Conservation (phyloP, 441 rosid species). For the Dalechampia spathulata region DNA sequence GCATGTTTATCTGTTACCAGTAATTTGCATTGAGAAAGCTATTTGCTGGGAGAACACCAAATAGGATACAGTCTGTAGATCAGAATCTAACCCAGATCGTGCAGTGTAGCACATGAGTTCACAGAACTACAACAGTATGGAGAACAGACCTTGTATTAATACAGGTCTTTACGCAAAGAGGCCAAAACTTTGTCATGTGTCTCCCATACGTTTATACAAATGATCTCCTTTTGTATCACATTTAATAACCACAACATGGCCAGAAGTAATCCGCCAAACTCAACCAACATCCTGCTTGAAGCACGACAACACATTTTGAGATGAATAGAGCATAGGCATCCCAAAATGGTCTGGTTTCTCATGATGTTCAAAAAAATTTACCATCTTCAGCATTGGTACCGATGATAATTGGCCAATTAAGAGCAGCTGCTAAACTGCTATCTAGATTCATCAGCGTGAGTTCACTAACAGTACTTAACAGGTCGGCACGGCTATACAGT, state of each 20-base stretch:
- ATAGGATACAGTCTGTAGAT: not conserved
- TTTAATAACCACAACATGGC: not conserved
- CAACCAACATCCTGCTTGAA: constrained; percentile 38
- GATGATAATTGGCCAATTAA: constrained; percentile 8
- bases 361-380: constrained; percentile 12
- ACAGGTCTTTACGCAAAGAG: not conserved
- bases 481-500: constrained; percentile 61
- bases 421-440: constrained; percentile 13
- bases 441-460: constrained; percentile 41
- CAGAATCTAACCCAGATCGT: too few relatives aligned
- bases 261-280: constrained; percentile 16
- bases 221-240: not conserved
- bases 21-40: not conserved
- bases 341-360: constrained; percentile 2
- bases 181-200: not conserved
- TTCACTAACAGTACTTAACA: constrained; percentile 43
- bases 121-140: too few relatives aligned
- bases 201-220: not conserved
- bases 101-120: too few relatives aligned
- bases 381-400: constrained; percentile 10
- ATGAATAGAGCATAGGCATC: not conserved
- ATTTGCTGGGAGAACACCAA: not conserved
- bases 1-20: not conserved
- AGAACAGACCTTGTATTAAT: too few relatives aligned
- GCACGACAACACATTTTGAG: constrained; percentile 20